Evolutionary conservation across 192 early-diverging fungal species (phyloP).

Genomic region (Mortierella antarctica): DNA sequence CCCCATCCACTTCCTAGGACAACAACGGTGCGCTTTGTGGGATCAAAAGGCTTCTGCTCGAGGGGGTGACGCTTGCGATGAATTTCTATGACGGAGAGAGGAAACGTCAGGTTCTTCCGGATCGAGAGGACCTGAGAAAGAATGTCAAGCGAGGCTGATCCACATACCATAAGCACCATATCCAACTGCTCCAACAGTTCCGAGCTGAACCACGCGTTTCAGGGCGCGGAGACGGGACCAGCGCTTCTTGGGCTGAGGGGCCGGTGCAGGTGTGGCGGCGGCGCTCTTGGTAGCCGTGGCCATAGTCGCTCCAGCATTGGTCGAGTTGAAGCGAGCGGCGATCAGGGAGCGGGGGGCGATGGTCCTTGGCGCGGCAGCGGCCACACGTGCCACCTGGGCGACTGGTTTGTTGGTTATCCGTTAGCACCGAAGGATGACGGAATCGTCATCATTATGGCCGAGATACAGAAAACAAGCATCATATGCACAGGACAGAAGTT

Average conservation of each 20-base stretch:
- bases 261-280: constrained; percentile 1
- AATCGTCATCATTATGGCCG: too few species aligned
- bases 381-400: constrained; percentile 43
- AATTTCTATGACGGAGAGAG: constrained; percentile 32
- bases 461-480: too few species aligned
- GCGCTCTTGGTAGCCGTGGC: constrained; percentile 21
- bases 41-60: constrained; percentile 53
- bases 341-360: constrained; percentile 18
- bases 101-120: neutral
- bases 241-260: constrained; percentile 42
- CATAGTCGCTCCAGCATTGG: constrained; percentile 32
- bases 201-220: constrained; percentile 50
- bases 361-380: constrained; percentile 21
- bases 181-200: constrained; percentile 43
- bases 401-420: constrained; percentile 10
- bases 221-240: constrained; percentile 50
- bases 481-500: neutral
- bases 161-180: constrained; percentile 52
- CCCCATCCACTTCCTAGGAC: constrained; percentile 49
- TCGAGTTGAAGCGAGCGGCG: constrained; percentile 36
- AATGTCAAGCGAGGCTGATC: neutral
- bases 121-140: neutral
- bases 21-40: constrained; percentile 51
- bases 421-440: too few species aligned
- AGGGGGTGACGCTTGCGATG: constrained; percentile 55